Evolutionary conservation across 2,329 filamentous ascomycete genomes (phyloP), one percentile per base, ranked within the genome.

Genomic region (Fusarium guadeloupense): DNA sequence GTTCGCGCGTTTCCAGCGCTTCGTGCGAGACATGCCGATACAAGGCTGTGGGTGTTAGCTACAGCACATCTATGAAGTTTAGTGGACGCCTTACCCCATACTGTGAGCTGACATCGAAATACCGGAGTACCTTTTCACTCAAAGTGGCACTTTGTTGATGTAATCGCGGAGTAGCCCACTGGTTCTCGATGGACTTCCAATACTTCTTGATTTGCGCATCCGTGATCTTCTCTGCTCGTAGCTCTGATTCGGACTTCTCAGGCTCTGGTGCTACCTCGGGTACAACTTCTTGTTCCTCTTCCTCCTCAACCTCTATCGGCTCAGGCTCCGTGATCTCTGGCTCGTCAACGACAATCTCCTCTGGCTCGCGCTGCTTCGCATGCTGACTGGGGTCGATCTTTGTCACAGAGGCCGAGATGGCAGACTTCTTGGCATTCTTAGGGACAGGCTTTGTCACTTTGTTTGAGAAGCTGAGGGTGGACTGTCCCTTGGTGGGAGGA

Each of bases 101-200:
- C 70, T 97, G 91, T 57, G 85, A 91, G 71, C 89, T 95, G 65
- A 96, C 89, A 74, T 99, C 95, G 77, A 95, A 99, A 74, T 97
- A 91, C 62, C 94, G 83, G 69, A 98, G 76, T 21, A 98, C 87
- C 80, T 94, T 97, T 81, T 98, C 93, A 51, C 89, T 83, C 39
- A 90, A 66, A 10, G 81, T 83, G 66, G 98, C 72, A 3, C 82
- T 88, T 68, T 89, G 76, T 76, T 96, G 92, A 71, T 98, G 95
- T 30, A 96, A 87, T 68, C 89, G 80, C 35, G 85, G 84, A 16
- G 91, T 85, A 55, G 82, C 83, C 66, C 92, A 83, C 69, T 87
- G 82, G 34, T 80, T 78, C 78, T 97, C 92, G 64, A 94, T 86
- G 10, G 75, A 75, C 64, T 80, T 80, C 93, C 93, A 97, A 74